Evolutionary conservation across 2,329 filamentous ascomycete genomes (phyloP).

Genomic region (Thelonectria rubi): DNA sequence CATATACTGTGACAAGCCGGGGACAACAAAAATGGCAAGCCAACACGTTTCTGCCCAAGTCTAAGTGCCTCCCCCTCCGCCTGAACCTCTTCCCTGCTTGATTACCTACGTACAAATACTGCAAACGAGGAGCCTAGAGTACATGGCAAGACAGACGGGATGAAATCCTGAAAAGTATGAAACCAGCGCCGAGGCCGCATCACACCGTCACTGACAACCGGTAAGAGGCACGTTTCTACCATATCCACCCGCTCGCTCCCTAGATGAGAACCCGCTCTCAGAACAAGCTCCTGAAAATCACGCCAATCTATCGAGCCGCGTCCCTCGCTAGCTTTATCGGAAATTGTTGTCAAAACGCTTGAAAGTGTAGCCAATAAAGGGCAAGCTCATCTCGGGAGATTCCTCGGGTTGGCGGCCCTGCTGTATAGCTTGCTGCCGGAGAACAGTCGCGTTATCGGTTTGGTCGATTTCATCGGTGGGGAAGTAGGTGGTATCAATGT

Average conservation of each 20-base stretch:
- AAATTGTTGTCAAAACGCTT: conserved; percentile 89
- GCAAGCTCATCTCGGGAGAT: conserved; percentile 92
- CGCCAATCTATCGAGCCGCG: conserved; percentile 7
- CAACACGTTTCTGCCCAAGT: conserved; percentile 25
- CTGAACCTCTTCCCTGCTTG: conserved; percentile 14
- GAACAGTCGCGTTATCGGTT: conserved; percentile 87
- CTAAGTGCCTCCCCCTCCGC: conserved; percentile 29
- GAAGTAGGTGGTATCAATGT: conserved; percentile 98
- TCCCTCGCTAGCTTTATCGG: conserved; percentile 51
- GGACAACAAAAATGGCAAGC: conserved; percentile 34
- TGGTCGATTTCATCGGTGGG: conserved; percentile 98
- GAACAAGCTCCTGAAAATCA: conserved; percentile 26
- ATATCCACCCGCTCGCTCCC: neutral
- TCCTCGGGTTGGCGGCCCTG: conserved; percentile 74
- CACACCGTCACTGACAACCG: conserved; percentile 15
- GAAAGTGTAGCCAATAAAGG: conserved; percentile 76
- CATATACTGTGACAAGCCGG: conserved; percentile 36
- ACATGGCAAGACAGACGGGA: conserved; percentile 11
- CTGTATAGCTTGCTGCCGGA: conserved; percentile 83
- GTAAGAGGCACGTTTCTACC: conserved; percentile 1
- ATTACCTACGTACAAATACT: conserved; percentile 18
- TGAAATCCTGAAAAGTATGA: neutral
- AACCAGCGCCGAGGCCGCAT: neutral
- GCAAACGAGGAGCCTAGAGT: conserved; percentile 19
- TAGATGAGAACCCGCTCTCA: conserved; percentile 30